Evolutionary conservation across 495 filamentous ascomycete genomes (phyloP), one percentile per base, ranked within the genome.

Genomic region (Annulohypoxylon maeteangense): DNA sequence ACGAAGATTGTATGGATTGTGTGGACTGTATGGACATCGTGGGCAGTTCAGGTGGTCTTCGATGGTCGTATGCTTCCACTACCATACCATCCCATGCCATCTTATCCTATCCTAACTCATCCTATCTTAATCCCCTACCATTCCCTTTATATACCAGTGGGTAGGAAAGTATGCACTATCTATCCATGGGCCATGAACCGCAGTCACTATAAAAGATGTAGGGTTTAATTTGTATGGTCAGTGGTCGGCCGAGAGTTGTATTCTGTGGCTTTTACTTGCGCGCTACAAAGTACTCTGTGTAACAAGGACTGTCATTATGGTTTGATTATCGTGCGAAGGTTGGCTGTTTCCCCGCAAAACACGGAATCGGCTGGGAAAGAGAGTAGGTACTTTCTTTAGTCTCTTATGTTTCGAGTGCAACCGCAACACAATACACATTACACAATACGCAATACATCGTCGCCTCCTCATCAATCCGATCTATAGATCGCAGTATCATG

Each of bases 311-410:
- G 65, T 62, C 65, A 73, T 73, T 73, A 69, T 73, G 70, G 70
- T 18, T 73, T 69, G 65, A 73, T 73, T 62, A 73, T 73, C 65
- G 57, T 73, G 65, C 62, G 51, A 66, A 66, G 38, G 56, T 62
- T 69, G 62, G 55, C 64, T 62, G 60, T 72, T 71, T 72, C 70
- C 70, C 70, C 70, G 70, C 70, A 72, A 64, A 67, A 60, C 32
- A 58, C 25, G 23, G 36, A 47, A 57, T 47, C 31, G 58, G 55
- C 40, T 61, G 27, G 65, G 57, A 65, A 64, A 48, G 18, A 51
- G 47, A 12, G 25, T 25, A 14, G 16, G 50, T 18, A 25, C 45
- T 44, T 42, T 60, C 40, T 58, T 44, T 45, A 44, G 54, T 42
- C 53, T 45, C 60, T 42, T 63, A 38, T 40, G 32, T 27, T 50